A percentile compares a stretch with the other conserved stretches of the same genome.
Conservation (phyloP, 78 protist species). For the Thecamonas trahens region DNA sequence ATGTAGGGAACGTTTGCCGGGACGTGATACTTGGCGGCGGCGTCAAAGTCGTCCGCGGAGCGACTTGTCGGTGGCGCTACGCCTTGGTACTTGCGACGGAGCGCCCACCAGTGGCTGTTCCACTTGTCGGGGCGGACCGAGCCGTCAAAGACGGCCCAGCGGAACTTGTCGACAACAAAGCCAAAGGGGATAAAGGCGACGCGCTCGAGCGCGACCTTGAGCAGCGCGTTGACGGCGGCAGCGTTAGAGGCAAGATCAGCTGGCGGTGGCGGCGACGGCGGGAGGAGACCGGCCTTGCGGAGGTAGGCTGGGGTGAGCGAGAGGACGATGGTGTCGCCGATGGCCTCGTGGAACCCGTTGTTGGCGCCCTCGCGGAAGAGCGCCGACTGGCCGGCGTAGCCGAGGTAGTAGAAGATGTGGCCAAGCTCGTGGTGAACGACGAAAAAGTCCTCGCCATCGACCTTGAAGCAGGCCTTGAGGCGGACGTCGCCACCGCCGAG, state of each 20-base stretch:
- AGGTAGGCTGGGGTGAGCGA: neutral
- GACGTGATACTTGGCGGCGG: neutral
- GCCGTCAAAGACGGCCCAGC: neutral
- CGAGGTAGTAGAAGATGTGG: neutral
- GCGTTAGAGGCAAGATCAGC: neutral
- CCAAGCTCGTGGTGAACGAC: neutral
- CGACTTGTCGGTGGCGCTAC: neutral
- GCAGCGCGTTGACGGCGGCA: neutral
- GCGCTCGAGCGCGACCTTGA: neutral
- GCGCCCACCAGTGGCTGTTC: neutral
- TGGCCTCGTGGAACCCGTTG: no score
- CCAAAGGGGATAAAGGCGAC: neutral
- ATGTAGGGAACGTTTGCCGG: slow-evolving; percentile 1
- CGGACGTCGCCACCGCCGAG: no score
- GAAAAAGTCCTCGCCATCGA: neutral
- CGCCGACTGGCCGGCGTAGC: neutral
- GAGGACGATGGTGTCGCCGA: no score
- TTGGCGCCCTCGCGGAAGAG: no score
- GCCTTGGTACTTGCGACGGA: neutral
- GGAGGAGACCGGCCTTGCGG: neutral
- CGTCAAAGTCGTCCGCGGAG: neutral
- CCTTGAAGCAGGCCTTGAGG: neutral
- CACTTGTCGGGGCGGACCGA: neutral
- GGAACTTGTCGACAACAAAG: neutral
- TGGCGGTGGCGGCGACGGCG: no score